These are phyloP conservation scores for Sideroxylon spinosum DNA, from an alignment of 179 eudicot genomes.

Conservation along the genomic window DNA sequence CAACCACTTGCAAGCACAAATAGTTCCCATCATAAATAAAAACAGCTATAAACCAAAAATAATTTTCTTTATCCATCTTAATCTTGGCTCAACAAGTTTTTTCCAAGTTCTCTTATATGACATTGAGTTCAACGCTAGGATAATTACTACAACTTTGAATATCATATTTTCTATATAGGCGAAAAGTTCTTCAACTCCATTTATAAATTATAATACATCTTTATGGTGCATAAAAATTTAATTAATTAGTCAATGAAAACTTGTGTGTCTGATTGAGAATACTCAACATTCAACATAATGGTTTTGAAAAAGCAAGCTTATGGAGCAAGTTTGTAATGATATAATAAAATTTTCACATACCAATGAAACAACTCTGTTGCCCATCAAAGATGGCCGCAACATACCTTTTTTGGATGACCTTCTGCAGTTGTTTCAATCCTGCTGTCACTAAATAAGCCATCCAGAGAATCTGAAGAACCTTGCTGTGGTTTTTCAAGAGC, in stretches of 20 bases:
- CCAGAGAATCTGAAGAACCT: conserved; percentile 39
- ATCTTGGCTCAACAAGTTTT: not conserved
- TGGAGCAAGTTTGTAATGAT: too few species aligned
- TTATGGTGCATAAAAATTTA: too few species aligned
- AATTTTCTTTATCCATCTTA: not conserved
- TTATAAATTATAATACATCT: too few species aligned
- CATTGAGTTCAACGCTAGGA: not conserved
- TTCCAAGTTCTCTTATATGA: not conserved
- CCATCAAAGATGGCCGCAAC: not conserved
- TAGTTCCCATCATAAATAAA: not conserved
- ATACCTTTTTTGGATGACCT: conserved; percentile 41
- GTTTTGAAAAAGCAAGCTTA: too few species aligned
- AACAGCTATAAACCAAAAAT: not conserved
- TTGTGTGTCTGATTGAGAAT: too few species aligned
- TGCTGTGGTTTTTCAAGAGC: conserved; percentile 36
- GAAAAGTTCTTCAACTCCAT: too few species aligned
- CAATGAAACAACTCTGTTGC: conserved; percentile 2
- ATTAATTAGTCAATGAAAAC: too few species aligned
- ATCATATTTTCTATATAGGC: not conserved
- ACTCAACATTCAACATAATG: too few species aligned
- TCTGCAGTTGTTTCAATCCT: conserved; percentile 26
- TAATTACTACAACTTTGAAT: not conserved
- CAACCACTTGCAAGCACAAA: not conserved
- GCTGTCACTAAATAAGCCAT: conserved; percentile 27
- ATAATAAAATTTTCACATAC: not conserved